phyloP scores from a whole-genome alignment of 768 basidiomycete species.

The Naematelia aurantialba region DNA sequence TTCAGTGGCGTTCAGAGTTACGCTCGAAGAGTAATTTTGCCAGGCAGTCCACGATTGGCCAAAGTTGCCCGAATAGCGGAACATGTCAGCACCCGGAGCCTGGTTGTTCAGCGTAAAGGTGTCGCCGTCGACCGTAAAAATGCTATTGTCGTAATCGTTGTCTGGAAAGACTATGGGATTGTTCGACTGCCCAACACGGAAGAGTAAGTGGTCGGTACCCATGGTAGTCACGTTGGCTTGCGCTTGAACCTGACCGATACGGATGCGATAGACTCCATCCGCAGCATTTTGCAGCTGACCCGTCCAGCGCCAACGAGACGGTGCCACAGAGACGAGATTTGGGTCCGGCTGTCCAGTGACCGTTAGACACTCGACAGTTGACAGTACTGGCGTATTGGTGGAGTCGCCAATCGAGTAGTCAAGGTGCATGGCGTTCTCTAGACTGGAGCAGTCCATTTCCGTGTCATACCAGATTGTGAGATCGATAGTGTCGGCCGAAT shows the following conservation, averaged over 20 bases:
- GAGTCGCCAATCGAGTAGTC: conserved; percentile 67
- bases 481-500: conserved; percentile 56
- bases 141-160: conserved; percentile 64
- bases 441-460: conserved; percentile 67
- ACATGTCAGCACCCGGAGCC: conserved; percentile 79
- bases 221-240: conserved; percentile 56
- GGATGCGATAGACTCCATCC: conserved; percentile 77
- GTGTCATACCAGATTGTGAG: conserved; percentile 75
- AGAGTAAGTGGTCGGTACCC: conserved; percentile 69
- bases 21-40: conserved; percentile 68
- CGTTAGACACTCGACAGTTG: conserved; percentile 37
- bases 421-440: conserved; percentile 64
- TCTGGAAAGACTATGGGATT: conserved; percentile 85
- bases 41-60: conserved; percentile 79
- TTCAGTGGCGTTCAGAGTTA: conserved; percentile 60
- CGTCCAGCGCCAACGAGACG: conserved; percentile 68
- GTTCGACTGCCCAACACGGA: conserved; percentile 70
- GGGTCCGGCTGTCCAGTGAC: conserved; percentile 55
- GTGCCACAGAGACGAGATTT: conserved; percentile 57
- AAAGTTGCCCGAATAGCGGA: conserved; percentile 83
- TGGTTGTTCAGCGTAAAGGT: conserved; percentile 74
- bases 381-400: conserved; percentile 59
- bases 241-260: conserved; percentile 59
- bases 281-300: conserved; percentile 70
- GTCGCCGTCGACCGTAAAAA: conserved; percentile 57